These are phyloP conservation scores for Circinella minor DNA, from an alignment of 371 early-diverging fungal species.

Conservation along the genomic window DNA sequence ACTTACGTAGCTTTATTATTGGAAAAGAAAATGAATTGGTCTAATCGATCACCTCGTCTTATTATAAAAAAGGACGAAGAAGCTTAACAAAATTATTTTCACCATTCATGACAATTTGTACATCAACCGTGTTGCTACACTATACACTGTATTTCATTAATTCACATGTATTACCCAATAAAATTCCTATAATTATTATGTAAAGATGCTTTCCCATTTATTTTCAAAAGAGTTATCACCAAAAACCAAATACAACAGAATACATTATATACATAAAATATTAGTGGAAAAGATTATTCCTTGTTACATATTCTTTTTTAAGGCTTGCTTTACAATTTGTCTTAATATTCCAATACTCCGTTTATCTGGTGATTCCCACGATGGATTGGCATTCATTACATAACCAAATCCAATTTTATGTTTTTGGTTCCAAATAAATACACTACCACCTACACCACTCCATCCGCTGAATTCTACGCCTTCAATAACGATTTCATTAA, in stretches of 20 bases:
- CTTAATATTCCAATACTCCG: slow-evolving; percentile 12
- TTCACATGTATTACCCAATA: no score
- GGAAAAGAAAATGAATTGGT: slow-evolving; percentile 34
- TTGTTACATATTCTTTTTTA: neutral
- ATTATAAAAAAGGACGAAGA: neutral
- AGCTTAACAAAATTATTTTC: neutral
- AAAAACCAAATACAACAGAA: no score
- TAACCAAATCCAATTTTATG: slow-evolving; percentile 61
- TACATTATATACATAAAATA: neutral
- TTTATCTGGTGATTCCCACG: slow-evolving; percentile 10
- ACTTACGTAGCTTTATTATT: slow-evolving; percentile 33
- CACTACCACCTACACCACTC: slow-evolving; percentile 61
- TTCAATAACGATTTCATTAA: slow-evolving; percentile 5
- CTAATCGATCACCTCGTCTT: neutral
- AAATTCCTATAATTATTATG: no score
- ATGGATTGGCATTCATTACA: slow-evolving; percentile 44
- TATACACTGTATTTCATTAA: no score
- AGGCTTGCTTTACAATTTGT: slow-evolving; percentile 3
- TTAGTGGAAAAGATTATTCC: no score
- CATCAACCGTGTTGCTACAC: no score
- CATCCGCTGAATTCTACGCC: slow-evolving; percentile 22
- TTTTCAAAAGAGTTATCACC: no score
- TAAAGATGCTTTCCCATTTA: no score
- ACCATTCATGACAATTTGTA: no score
- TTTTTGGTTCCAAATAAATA: slow-evolving; percentile 61